These are phyloP conservation scores for Metschnikowia henanensis DNA, from an alignment of 805 yeast genomes.

Conservation along the genomic window DNA sequence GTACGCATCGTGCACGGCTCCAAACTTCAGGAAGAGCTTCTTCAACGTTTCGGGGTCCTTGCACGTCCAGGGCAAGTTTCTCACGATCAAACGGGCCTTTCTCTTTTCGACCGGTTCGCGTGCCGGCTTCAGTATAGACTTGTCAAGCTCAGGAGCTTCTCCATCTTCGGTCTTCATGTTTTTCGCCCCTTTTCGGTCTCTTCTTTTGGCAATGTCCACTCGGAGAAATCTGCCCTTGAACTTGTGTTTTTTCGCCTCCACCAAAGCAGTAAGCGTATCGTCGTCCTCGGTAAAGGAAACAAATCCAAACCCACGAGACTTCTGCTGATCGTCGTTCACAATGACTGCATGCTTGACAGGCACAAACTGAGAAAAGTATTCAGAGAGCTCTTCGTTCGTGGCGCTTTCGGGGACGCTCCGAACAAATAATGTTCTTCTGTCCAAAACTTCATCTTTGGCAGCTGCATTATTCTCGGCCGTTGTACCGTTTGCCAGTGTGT, in stretches of 20 bases:
- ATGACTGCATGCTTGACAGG: slow-evolving; percentile 96
- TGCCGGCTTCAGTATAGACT: slow-evolving; percentile 18
- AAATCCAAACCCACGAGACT: slow-evolving; percentile 94
- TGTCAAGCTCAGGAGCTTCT: slow-evolving; percentile 2
- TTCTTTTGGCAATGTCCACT: slow-evolving; percentile 88
- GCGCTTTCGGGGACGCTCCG: slow-evolving; percentile 81
- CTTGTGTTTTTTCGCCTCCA: slow-evolving; percentile 61
- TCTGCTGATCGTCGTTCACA: slow-evolving; percentile 72
- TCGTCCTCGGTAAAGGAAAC: slow-evolving; percentile 86
- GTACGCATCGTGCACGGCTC: slow-evolving; percentile 83
- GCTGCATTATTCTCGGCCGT: neutral
- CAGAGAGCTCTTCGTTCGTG: slow-evolving; percentile 77
- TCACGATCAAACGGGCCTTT: slow-evolving; percentile 80
- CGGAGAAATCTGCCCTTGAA: slow-evolving; percentile 66
- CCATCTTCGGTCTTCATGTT: slow-evolving; percentile 5
- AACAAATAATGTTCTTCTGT: slow-evolving; percentile 74
- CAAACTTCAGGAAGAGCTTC: slow-evolving; percentile 70
- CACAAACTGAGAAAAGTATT: slow-evolving; percentile 85
- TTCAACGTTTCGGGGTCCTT: slow-evolving; percentile 72
- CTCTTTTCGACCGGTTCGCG: slow-evolving; percentile 62
- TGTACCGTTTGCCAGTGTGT: no score
- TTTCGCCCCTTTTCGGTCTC: slow-evolving; percentile 61
- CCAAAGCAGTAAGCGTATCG: slow-evolving; percentile 77
- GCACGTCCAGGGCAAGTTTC: slow-evolving; percentile 97
- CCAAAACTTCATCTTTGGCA: slow-evolving; percentile 35